phyloP scores from a whole-genome alignment of 768 basidiomycete species.

The Porphyrellus cyaneotinctus region DNA sequence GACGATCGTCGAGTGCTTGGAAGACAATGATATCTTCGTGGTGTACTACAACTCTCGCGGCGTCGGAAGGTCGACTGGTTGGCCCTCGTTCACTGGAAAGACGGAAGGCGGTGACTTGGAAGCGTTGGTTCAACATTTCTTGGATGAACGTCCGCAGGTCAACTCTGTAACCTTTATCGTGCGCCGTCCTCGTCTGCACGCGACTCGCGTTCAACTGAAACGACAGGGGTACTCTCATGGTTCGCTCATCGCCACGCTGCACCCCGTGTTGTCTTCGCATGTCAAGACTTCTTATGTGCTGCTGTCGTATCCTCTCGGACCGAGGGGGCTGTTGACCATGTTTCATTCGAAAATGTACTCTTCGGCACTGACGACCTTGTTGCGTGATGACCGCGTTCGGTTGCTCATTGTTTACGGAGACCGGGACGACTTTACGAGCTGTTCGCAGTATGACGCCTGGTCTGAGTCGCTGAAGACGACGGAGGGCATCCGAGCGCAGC shows the following conservation, averaged over 20 bases:
- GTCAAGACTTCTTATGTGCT: conserved; percentile 61
- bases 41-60: conserved; percentile 76
- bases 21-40: conserved; percentile 49
- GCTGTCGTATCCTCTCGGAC: conserved; percentile 73
- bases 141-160: conserved; percentile 40
- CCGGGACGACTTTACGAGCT: conserved; percentile 65
- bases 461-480: conserved; percentile 33
- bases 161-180: conserved; percentile 58
- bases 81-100: conserved; percentile 68
- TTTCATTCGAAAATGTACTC: conserved; percentile 59
- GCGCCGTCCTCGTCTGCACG: conserved; percentile 24
- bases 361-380: conserved; percentile 45
- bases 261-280: conserved; percentile 48
- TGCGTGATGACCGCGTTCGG: conserved; percentile 43
- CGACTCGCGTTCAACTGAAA: conserved; percentile 5
- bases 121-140: conserved; percentile 54
- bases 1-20: conserved; percentile 43
- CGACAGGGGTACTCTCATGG: conserved; percentile 82
- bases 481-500: conserved; percentile 22
- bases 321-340: conserved; percentile 62
- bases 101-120: conserved; percentile 68
- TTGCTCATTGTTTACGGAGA: conserved; percentile 68
- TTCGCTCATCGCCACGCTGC: conserved; percentile 64
- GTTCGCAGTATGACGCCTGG: conserved; percentile 55
- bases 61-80: conserved; percentile 69